Base-by-base conservation (phyloP, 1,139 yeast species). In the Candida albicans region DNA sequence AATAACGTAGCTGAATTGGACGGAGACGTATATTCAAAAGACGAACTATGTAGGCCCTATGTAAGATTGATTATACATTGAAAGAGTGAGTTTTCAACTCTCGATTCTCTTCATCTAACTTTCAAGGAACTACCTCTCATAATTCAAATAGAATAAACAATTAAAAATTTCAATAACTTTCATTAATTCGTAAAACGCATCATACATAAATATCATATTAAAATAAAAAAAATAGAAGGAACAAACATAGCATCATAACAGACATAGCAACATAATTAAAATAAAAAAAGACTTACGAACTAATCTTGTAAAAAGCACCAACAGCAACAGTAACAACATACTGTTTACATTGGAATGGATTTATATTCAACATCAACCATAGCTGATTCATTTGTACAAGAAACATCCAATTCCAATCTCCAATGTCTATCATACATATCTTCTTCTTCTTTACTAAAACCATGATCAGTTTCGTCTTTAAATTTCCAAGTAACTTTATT, bases 371-470 rank as follows among this genome's bases (percentile, higher is more conserved):
- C 82, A 51, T 77, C 82, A 48, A 81, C 82, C 66, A 76, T 58
- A 24, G 87, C 84, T 56, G 74, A 76, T 52, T 80, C 79, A 50
- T 79, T 80, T 58, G 77, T 77, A 58, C 86, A 79, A 49, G 70
- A 73, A 43, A 81, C 81, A 40, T 70, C 75, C 60, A 82, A 73
- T 53, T 77, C 77, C 55, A 81, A 70, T 55, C 70, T 78, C 75
- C 84, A 79, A 66, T 80, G 71, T 69, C 82, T 70, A 58, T 76
- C 61, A 50, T 54, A 70, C 53, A 56, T 40, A 46, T 70, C 78
- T 52, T 68, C 68, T 51, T 77, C 82, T 42, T 68, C 70, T 43
- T 69, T 70, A 30, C 64, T 59, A 54, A 78, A 77, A 2, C 84
- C 84, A 53, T 79, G 84, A 57, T 72, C 72, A 32, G 80, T 65